Evolutionary conservation across 805 yeast genomes (phyloP).

Genomic region (Candida andamanensis): DNA sequence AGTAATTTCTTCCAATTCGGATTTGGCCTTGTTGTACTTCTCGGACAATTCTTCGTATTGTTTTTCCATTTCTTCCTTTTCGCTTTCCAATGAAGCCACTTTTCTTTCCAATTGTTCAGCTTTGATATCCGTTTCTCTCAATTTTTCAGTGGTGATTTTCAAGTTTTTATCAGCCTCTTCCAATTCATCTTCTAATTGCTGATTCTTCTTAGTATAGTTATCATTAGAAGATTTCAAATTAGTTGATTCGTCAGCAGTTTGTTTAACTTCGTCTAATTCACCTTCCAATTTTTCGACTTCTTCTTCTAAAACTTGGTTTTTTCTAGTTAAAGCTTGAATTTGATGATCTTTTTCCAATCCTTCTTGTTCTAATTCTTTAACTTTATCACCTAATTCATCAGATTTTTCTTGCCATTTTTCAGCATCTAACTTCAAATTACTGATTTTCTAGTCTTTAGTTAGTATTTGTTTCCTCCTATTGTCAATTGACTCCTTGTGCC

Average conservation of each 20-base stretch:
- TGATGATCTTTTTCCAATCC: slow-evolving; percentile 89
- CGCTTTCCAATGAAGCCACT: slow-evolving; percentile 86
- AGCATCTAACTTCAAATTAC: slow-evolving; percentile 86
- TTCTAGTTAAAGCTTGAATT: slow-evolving; percentile 86
- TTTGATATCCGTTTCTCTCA: slow-evolving; percentile 92
- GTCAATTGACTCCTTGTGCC: slow-evolving; percentile 1
- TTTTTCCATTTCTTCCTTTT: slow-evolving; percentile 86
- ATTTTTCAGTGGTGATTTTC: slow-evolving; percentile 88
- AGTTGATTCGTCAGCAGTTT: slow-evolving; percentile 85
- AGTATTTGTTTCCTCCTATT: slow-evolving; percentile 7
- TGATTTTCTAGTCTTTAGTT: slow-evolving; percentile 57
- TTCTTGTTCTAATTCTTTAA: slow-evolving; percentile 91
- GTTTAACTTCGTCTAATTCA: slow-evolving; percentile 70
- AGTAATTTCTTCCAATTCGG: slow-evolving; percentile 94
- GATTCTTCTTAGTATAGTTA: slow-evolving; percentile 83
- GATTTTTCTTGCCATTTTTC: slow-evolving; percentile 97
- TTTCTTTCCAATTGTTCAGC: slow-evolving; percentile 95
- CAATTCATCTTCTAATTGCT: slow-evolving; percentile 82
- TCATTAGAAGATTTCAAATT: slow-evolving; percentile 87
- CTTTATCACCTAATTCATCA: slow-evolving; percentile 74
- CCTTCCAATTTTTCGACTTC: slow-evolving; percentile 74
- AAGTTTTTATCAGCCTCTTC: slow-evolving; percentile 87
- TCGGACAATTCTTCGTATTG: slow-evolving; percentile 83
- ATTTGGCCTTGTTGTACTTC: slow-evolving; percentile 78
- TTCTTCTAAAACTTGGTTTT: slow-evolving; percentile 83